Base-by-base conservation (phyloP, 345 rosid species). In the Eucalyptus melliodora region DNA sequence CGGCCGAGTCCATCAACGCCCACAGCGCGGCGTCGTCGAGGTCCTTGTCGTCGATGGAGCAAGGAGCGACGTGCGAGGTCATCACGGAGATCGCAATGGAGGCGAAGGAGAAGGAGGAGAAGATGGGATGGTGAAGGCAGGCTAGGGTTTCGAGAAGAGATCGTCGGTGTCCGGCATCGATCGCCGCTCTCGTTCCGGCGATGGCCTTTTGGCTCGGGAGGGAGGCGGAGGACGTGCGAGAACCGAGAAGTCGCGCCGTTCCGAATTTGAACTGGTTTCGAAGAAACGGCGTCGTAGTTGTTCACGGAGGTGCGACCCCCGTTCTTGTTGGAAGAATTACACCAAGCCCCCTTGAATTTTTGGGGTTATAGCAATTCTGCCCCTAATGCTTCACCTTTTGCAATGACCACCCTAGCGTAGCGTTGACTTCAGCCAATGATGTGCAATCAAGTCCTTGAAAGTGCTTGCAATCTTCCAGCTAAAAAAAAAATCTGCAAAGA, bases 1-100 rank as follows among this genome's bases (percentile, higher is more conserved):
- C 98, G 67, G 98, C 97, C 56, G 98, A 95, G 94, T 97, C 99
- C 85, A 98, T 96, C 11, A 97, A 95, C 27, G 98, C 99, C 99
- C 99, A 97, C 56, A 98, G 88, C 69, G 97, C 95, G 77, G 98
- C 99, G 90, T 98, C 99, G 91, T 98, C 99, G 44, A 98, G 95
- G 69, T 97, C 97, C 82, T 95, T 97, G 91, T 97, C 99, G 91
- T 87, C 91, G 50, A 89, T 86, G n/a, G 88, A 88, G 89, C n/a
- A 67, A 83, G 31, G 26, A 50, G 86, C 60, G 53, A 51, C 88
- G 21, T 80, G 40, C 11, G 90, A 45, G 40, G 87, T 34, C 67
- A 85, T 85, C 15, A 40, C 62, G 50, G 59, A 45, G 65, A 30
- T 8, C 30, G 37, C 86, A 30, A 83, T n/a, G 44, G 56, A 51